Evolutionary conservation across 192 early-diverging fungal species (phyloP).

Genomic region (Glomus cerebriforme): DNA sequence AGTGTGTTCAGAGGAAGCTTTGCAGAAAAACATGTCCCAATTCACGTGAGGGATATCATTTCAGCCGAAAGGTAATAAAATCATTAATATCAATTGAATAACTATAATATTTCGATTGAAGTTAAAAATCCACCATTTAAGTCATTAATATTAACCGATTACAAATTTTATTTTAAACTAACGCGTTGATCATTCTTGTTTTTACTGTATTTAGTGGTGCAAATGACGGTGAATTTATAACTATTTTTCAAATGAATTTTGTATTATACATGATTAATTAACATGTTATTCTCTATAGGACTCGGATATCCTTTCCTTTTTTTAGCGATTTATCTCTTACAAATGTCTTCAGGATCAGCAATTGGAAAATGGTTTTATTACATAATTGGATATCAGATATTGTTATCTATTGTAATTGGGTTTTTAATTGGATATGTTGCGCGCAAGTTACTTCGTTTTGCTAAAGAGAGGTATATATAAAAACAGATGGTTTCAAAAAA

Average conservation of each 20-base stretch:
- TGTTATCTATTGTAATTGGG: slow-evolving; percentile 71
- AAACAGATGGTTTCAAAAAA: neutral
- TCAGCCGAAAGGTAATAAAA: slow-evolving; percentile 59
- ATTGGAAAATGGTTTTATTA: slow-evolving; percentile 74
- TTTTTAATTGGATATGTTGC: slow-evolving; percentile 66
- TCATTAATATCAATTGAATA: neutral
- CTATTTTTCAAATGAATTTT: neutral
- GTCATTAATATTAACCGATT: no score
- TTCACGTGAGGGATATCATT: slow-evolving; percentile 66
- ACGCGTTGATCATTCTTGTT: neutral
- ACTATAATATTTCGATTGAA: neutral
- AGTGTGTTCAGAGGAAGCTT: slow-evolving; percentile 89
- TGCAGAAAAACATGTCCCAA: slow-evolving; percentile 82
- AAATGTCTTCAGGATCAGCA: slow-evolving; percentile 53
- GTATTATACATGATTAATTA: slow-evolving; percentile 47
- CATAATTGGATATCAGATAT: slow-evolving; percentile 74
- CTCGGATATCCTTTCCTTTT: slow-evolving; percentile 82
- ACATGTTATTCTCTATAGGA: slow-evolving; percentile 54
- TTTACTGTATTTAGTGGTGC: slow-evolving; percentile 55
- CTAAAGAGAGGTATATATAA: slow-evolving; percentile 55
- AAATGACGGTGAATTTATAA: slow-evolving; percentile 69
- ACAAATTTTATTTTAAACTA: no score
- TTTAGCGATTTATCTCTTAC: slow-evolving; percentile 72
- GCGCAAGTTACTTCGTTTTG: slow-evolving; percentile 62
- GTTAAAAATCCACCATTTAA: no score